These are phyloP conservation scores for Alternaria panax DNA, from an alignment of 2,329 filamentous ascomycete species.

Conservation along the genomic window DNA sequence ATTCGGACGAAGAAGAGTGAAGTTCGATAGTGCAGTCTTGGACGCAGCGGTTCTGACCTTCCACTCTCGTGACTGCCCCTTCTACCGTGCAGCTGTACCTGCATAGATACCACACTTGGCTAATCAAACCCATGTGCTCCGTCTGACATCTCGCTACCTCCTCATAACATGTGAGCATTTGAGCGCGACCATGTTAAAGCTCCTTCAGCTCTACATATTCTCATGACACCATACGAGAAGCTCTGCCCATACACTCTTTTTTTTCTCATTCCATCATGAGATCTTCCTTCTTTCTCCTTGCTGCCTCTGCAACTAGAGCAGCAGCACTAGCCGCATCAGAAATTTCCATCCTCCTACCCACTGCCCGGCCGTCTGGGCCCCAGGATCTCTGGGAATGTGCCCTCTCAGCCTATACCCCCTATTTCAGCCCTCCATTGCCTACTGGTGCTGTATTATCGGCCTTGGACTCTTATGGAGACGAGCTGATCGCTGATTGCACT, in stretches of 20 bases:
- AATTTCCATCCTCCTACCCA: neutral
- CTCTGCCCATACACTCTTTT: neutral
- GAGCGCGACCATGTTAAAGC: neutral
- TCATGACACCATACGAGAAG: neutral
- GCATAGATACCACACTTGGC: neutral
- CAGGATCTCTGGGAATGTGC: neutral
- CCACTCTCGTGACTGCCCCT: neutral
- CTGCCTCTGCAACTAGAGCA: neutral
- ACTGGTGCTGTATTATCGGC: neutral
- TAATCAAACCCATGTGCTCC: neutral
- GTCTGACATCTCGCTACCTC: neutral
- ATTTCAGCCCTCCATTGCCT: neutral
- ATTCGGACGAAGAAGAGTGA: neutral
- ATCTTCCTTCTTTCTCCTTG: neutral
- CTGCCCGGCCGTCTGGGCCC: too few species aligned
- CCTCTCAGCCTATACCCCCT: neutral
- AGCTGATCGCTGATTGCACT: too few species aligned
- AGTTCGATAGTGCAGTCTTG: neutral
- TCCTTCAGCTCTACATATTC: neutral
- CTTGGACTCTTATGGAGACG: too few species aligned
- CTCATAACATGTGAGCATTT: neutral
- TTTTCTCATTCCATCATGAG: neutral
- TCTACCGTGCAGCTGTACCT: neutral
- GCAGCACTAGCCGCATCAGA: neutral
- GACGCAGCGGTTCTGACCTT: neutral